Evolutionary conservation across 192 early-diverging fungal species (phyloP).

Genomic region (Podila clonocystis): DNA sequence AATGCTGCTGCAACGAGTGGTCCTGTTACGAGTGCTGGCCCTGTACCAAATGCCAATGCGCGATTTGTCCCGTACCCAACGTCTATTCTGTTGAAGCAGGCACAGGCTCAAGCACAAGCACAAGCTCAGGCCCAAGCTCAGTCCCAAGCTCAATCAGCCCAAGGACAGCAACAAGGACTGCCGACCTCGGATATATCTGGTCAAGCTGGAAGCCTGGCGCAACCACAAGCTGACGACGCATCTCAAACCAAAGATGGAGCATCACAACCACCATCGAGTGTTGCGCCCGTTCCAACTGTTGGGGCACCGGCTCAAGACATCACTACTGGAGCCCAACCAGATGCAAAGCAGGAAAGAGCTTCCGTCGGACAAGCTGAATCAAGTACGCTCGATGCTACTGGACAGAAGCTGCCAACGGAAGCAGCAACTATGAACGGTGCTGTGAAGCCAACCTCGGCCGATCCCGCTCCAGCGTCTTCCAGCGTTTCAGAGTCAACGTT

Average conservation of each 20-base stretch:
- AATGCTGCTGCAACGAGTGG: constrained; percentile 6
- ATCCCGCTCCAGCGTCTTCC: constrained; percentile 7
- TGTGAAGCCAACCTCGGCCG: neutral
- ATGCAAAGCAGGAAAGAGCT: neutral
- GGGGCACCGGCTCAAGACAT: neutral
- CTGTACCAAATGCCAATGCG: constrained; percentile 23
- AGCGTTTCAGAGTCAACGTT: constrained; percentile 19
- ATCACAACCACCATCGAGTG: too few species aligned
- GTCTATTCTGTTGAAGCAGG: constrained; percentile 40
- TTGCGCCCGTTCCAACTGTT: neutral
- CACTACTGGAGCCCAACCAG: neutral
- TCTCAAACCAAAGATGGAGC: neutral
- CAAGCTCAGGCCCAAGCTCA: constrained; percentile 20
- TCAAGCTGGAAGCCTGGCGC: neutral
- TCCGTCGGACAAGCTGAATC: neutral
- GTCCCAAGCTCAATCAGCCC: constrained; percentile 7
- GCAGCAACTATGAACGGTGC: neutral
- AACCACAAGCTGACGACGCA: neutral
- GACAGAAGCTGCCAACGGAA: constrained; percentile 6
- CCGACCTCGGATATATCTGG: neutral
- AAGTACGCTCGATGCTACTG: neutral
- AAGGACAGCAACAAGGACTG: constrained; percentile 1
- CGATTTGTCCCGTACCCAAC: constrained; percentile 42
- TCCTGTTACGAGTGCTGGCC: constrained; percentile 5
- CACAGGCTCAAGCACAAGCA: constrained; percentile 18